Conservation (phyloP, 768 basidiomycete species). For the Tephrocybe sp. region DNA sequence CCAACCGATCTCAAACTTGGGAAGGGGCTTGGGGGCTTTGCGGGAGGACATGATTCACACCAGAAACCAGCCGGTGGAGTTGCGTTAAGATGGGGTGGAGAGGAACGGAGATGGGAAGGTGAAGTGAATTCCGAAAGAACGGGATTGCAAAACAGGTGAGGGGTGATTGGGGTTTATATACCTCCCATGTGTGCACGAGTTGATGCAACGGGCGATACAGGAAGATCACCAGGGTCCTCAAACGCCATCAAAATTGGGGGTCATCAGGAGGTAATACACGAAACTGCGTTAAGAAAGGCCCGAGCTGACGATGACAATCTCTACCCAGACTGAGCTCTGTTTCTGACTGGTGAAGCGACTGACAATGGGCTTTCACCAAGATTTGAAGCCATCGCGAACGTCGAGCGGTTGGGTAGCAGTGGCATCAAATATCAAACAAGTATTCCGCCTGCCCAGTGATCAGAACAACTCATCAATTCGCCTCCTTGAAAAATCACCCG, state of each 20-base stretch:
- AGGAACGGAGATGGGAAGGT: slow-evolving; percentile 21
- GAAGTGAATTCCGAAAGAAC: slow-evolving; percentile 26
- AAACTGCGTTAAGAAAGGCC: not conserved
- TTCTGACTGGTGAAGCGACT: too few species aligned
- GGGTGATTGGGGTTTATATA: slow-evolving; percentile 18
- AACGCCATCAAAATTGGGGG: slow-evolving; percentile 16
- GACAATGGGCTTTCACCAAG: too few species aligned
- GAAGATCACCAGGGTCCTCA: slow-evolving; percentile 14
- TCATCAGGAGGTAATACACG: slow-evolving; percentile 7
- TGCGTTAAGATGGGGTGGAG: slow-evolving; percentile 22
- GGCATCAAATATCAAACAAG: too few species aligned
- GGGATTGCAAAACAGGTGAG: slow-evolving; percentile 21
- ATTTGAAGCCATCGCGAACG: too few species aligned
- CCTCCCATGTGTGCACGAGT: slow-evolving; percentile 9
- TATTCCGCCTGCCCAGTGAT: too few species aligned
- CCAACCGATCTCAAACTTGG: slow-evolving; percentile 70
- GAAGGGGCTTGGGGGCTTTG: slow-evolving; percentile 62
- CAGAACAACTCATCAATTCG: slow-evolving; percentile 4
- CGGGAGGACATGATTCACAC: slow-evolving; percentile 49
- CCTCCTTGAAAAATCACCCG: not conserved
- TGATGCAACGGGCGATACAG: slow-evolving; percentile 17
- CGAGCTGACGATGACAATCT: too few species aligned
- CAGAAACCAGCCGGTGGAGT: slow-evolving; percentile 49
- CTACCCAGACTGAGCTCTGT: too few species aligned
- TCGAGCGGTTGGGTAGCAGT: too few species aligned